These are phyloP conservation scores for Hemileccinum rubropunctum DNA, from an alignment of 768 basidiomycete genomes.

Conservation along the genomic window DNA sequence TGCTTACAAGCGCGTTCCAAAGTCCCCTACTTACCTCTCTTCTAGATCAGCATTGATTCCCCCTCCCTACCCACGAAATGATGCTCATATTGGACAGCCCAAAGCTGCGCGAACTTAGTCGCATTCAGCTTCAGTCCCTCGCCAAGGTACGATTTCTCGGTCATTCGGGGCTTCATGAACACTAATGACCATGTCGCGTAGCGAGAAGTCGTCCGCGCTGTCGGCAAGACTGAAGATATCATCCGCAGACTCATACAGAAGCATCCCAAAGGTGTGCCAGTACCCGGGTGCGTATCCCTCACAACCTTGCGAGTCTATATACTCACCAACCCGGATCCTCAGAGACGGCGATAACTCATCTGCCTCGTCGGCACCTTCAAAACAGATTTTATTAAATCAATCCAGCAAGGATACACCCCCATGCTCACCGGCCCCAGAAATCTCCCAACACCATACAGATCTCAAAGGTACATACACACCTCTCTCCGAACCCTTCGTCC, in stretches of 20 bases:
- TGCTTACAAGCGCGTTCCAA: neutral
- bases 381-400: neutral
- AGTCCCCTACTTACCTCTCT: neutral
- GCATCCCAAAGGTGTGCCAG: slow-evolving; percentile 27
- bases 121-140: slow-evolving; percentile 24
- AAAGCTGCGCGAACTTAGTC: slow-evolving; percentile 19
- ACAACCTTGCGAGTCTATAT: neutral
- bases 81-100: slow-evolving; percentile 13
- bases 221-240: slow-evolving; percentile 28
- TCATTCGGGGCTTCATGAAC: neutral
- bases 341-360: slow-evolving; percentile 6
- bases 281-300: slow-evolving; percentile 4
- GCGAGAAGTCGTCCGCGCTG: slow-evolving; percentile 28
- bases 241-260: slow-evolving; percentile 24
- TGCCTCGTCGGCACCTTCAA: slow-evolving; percentile 2
- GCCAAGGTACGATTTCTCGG: slow-evolving; percentile 18
- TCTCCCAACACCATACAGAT: neutral
- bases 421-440: neutral
- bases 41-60: neutral
- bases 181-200: slow-evolving; percentile 7
- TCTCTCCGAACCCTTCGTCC: neutral
- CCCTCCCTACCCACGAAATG: neutral
- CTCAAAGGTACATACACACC: slow-evolving; percentile 7
- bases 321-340: neutral
- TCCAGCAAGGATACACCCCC: neutral